Evolutionary conservation across 495 filamentous ascomycete genomes (phyloP).

Genomic region (Geoglossum glabrum): DNA sequence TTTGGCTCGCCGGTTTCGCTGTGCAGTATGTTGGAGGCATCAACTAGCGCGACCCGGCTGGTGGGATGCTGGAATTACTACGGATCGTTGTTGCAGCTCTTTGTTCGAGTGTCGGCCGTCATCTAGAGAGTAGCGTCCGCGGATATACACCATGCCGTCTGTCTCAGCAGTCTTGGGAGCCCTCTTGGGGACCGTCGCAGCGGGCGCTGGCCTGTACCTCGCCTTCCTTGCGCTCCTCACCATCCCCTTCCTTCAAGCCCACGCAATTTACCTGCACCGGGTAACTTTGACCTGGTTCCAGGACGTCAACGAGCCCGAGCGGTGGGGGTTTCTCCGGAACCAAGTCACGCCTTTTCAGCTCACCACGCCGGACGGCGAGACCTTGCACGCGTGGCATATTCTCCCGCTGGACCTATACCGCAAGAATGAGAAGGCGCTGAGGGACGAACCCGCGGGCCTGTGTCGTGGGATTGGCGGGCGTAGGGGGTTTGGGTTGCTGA

Average conservation of each 20-base stretch:
- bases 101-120: too few relatives aligned
- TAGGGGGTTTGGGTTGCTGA: constrained; percentile 32
- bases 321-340: constrained; percentile 23
- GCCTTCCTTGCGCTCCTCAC: neutral
- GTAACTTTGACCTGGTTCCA: neutral
- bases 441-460: constrained; percentile 20
- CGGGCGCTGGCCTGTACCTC: neutral
- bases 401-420: constrained; percentile 41
- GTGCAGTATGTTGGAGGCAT: too few relatives aligned
- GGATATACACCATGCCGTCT: neutral
- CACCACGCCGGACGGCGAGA: constrained; percentile 32
- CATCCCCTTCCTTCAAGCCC: neutral
- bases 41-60: too few relatives aligned
- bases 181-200: neutral
- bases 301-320: constrained; percentile 6
- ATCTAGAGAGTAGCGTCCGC: too few relatives aligned
- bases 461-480: neutral
- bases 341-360: constrained; percentile 51
- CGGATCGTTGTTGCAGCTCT: too few relatives aligned
- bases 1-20: too few relatives aligned
- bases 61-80: too few relatives aligned
- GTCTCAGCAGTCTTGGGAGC: neutral
- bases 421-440: constrained; percentile 30
- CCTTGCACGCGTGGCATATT: constrained; percentile 52
- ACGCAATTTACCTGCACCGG: neutral